Evolutionary conservation across 345 rosid species (phyloP), one percentile per base, ranked within the genome.

Genomic region (Pistacia vera): DNA sequence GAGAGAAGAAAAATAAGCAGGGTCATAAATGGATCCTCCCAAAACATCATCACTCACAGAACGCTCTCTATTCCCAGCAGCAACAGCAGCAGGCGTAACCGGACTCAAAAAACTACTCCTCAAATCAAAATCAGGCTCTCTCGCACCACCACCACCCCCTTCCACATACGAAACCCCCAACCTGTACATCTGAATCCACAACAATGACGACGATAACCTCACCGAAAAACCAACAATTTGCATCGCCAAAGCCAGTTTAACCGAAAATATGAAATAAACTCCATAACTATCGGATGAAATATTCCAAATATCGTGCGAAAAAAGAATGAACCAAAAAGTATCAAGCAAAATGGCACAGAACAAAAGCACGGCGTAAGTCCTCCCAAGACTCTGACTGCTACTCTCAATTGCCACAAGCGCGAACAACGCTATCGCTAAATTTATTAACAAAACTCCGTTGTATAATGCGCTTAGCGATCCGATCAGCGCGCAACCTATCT

Each of bases 161-260:
- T 86, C 92, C 22, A 83, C 79, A 66, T 63, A 49, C 25, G 92
- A 84, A 77, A 87, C 88, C 33, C 99, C 99, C 79, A 95, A 83
- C 79, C 94, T 85, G 78, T 93, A 95, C 44, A 95, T 95, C 91
- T 93, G 99, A 86, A 93, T 85, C 99, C 99, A 93, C 48, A 93
- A 60, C 48, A 95, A 81, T 6, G 96, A 87, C 28, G 99, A 93
- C 6, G 86, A 90, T 25, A 95, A 77, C 89, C 99, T 85, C 77
- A 92, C 90, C 20, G 87, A 77, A 81, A 90, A 92, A 36, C 98
- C 99, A 75, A 84, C 66, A 73, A 90, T 86, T 79, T 93, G 90
- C 99, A 93, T 90, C 5, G 92, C 91, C 83, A 95, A 57, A 33
- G 91, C 85, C 80, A 95, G 94, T 81, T 82, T 88, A 75, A 95